Percentiles rank a stretch among this genome's conserved stretches.
phyloP scores from a whole-genome alignment of 495 filamentous ascomycete species.

The Penicillium paxilli region DNA sequence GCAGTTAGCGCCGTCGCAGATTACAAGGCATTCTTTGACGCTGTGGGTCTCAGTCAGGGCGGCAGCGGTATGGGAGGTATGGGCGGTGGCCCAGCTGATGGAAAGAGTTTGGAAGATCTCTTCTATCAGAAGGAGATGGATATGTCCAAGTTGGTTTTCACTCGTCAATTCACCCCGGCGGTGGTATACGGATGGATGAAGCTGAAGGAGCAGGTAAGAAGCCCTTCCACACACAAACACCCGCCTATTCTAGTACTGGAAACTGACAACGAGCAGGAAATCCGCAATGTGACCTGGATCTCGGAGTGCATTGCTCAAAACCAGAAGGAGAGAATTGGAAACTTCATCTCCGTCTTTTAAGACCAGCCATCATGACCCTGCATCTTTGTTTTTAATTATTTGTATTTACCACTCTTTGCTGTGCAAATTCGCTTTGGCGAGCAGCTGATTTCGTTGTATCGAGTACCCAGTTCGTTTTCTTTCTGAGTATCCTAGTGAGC shows the following conservation, averaged over 20 bases:
- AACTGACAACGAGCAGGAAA: conserved; percentile 68
- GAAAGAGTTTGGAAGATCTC: conserved; percentile 91
- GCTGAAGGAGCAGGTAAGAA: conserved; percentile 88
- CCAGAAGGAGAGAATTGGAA: conserved; percentile 97
- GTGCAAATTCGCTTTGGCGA: conserved; percentile 15
- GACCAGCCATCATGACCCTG: conserved; percentile 14
- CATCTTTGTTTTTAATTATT: conserved; percentile 3
- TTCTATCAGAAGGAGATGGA: conserved; percentile 99
- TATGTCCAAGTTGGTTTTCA: conserved; percentile 91
- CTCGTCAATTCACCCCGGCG: conserved; percentile 90
- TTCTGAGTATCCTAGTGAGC: conserved; percentile 29
- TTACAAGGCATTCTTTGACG: conserved; percentile 94
- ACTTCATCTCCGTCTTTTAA: conserved; percentile 97
- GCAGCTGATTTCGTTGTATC: conserved; percentile 25
- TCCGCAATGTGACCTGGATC: conserved; percentile 99
- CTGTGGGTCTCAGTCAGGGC: conserved; percentile 79
- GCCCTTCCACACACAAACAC: not conserved
- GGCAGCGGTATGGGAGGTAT: conserved; percentile 76
- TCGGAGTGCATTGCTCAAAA: conserved; percentile 99
- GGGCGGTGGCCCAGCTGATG: conserved; percentile 73
- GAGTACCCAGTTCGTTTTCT: conserved; percentile 29
- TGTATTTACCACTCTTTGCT: conserved; percentile 24
- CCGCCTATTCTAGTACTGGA: conserved; percentile 10
- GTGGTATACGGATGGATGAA: conserved; percentile 99
- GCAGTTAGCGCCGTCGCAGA: conserved; percentile 89